Evolutionary conservation across 257 asterid genomes (phyloP).

Genomic region (Nicotiana paniculata): DNA sequence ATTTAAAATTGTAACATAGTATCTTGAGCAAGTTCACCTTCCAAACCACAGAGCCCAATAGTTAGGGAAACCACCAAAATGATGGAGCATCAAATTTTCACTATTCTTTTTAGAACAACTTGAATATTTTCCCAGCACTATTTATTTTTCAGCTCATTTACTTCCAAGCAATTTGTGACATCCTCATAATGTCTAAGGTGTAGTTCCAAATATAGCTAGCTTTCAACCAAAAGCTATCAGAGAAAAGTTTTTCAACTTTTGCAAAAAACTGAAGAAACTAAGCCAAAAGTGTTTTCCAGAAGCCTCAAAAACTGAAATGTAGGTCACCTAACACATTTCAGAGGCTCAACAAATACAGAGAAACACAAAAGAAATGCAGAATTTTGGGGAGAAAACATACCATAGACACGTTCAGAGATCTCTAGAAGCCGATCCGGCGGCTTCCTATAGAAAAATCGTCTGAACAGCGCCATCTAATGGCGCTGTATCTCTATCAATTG

Average conservation of each 20-base stretch:
- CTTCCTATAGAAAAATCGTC: constrained; percentile 92
- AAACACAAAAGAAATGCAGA: background rate
- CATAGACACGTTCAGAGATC: constrained; percentile 97
- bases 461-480: constrained; percentile 99
- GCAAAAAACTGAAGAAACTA: background rate
- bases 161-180: background rate
- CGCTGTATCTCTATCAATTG: constrained; percentile 67
- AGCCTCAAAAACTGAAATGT: background rate
- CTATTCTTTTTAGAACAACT: background rate
- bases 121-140: background rate
- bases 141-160: background rate
- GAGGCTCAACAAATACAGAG: background rate
- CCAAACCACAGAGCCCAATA: background rate
- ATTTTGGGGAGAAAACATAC: constrained; percentile 25
- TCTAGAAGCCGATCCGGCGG: constrained; percentile 99
- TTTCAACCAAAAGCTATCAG: background rate
- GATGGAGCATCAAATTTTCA: background rate
- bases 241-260: background rate
- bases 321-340: background rate
- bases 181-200: background rate
- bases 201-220: background rate
- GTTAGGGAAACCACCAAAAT: background rate
- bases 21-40: background rate
- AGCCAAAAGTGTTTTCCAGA: background rate
- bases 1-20: background rate